These are phyloP conservation scores for Cryptococcus floricola DNA, from an alignment of 1,284 basidiomycete genomes.

Conservation along the genomic window DNA sequence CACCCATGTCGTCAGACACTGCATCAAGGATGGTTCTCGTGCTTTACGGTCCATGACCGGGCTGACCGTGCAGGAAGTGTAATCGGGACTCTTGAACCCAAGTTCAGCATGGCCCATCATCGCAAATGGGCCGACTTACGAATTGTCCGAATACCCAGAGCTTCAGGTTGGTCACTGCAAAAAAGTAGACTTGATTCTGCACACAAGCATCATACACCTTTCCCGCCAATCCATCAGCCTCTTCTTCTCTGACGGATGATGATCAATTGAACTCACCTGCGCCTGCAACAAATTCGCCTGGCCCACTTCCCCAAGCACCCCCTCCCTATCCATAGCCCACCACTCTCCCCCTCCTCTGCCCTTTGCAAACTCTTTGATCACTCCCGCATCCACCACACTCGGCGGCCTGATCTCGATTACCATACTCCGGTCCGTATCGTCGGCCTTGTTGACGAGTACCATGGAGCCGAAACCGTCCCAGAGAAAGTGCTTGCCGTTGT, in stretches of 20 bases:
- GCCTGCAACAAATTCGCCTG: constrained; percentile 44
- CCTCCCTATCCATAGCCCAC: constrained; percentile 32
- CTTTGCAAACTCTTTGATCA: constrained; percentile 35
- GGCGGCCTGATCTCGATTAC: constrained; percentile 40
- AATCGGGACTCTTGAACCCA: constrained; percentile 23
- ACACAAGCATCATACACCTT: constrained; percentile 46
- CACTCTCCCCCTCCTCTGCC: constrained; percentile 21
- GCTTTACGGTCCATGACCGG: constrained; percentile 31
- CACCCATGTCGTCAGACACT: constrained; percentile 41
- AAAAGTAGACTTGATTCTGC: constrained; percentile 40
- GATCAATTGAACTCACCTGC: constrained; percentile 22
- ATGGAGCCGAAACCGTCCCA: constrained; percentile 43
- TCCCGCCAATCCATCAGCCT: not conserved
- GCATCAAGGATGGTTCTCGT: constrained; percentile 38
- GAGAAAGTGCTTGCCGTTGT: constrained; percentile 14
- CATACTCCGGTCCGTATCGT: constrained; percentile 31
- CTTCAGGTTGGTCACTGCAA: constrained; percentile 42
- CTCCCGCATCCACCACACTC: constrained; percentile 24
- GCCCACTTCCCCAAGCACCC: constrained; percentile 30
- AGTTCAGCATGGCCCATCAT: not conserved
- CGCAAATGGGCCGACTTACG: constrained; percentile 22
- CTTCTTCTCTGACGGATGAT: not conserved
- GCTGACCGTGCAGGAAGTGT: constrained; percentile 29
- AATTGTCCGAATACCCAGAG: constrained; percentile 48
- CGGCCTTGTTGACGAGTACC: constrained; percentile 32